Evolutionary conservation across 495 filamentous ascomycete genomes (phyloP).

Genomic region (Penicillium samsonianum): DNA sequence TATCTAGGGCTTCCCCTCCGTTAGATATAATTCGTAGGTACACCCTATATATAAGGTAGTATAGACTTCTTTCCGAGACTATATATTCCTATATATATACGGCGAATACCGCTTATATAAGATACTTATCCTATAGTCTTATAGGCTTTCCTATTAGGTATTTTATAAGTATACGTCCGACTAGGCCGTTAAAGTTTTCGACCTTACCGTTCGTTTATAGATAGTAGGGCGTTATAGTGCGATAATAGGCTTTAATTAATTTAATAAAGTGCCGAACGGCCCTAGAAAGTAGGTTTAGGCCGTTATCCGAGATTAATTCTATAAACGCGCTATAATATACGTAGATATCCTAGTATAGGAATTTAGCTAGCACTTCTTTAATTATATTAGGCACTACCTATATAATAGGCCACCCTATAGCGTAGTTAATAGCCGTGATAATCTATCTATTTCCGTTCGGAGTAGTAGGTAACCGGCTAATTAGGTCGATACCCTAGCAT

Average conservation of each 20-base stretch:
- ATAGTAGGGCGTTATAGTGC: not conserved
- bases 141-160: slow-evolving; percentile 7
- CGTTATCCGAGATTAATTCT: slow-evolving; percentile 5
- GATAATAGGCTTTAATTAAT: not conserved
- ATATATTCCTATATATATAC: not conserved
- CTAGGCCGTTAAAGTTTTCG: slow-evolving; percentile 6
- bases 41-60: slow-evolving; percentile 1
- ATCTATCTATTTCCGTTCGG: slow-evolving; percentile 1
- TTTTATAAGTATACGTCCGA: slow-evolving; percentile 3
- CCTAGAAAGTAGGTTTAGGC: not conserved
- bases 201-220: not conserved
- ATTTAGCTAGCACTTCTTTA: not conserved
- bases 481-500: not conserved
- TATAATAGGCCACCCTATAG: not conserved
- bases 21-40: not conserved
- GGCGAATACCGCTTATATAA: not conserved
- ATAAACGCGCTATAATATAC: not conserved
- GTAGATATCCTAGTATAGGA: slow-evolving; percentile 1
- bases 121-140: not conserved
- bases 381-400: not conserved
- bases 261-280: not conserved
- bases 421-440: slow-evolving; percentile 1
- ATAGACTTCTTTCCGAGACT: not conserved
- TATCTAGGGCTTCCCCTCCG: not conserved
- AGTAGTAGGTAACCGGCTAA: not conserved